Base-by-base conservation (phyloP, 192 early-diverging fungal genomes). In the Coemansia sp. region DNA sequence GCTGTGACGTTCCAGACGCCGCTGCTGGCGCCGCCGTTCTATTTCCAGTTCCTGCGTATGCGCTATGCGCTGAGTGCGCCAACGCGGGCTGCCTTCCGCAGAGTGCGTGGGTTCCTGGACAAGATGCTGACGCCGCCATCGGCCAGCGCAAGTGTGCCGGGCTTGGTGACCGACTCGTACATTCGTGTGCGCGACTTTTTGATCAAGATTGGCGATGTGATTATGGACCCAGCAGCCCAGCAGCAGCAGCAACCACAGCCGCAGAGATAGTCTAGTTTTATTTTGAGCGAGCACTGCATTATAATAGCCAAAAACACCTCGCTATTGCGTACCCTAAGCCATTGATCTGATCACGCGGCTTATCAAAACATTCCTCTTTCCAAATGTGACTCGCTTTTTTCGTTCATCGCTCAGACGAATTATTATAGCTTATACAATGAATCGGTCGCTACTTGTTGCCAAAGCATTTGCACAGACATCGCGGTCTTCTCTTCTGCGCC, bases 1-100 rank as follows among this genome's bases (percentile, higher is more conserved):
- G 77, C 72, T 1, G 56, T 74, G n/a, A 74, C 72, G 14, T 62
- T 80, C 65, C 77, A 80, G 62, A 68, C 69, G 8, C 68, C 72
- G 49, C 43, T 75, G 62, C 43, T 71, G 9, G 72, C 69, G 15
- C 77, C 72, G 35, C 25, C 73, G 17, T 38, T 65, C 9, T 80
- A 80, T 43, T 66, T 65, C 54, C 72, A 73, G 62, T 80, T 80
- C 48, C 35, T 80, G 60, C 65, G 77, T 4, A 51, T 80, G 61
- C 68, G 77, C 24, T 80, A 74, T 56, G 62, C 68, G 62, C 58
- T 74, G n/a, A 80, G 69, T n/a, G 65, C 77, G 22, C 65, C 77
- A 9, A 75, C 72, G n/a, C 52, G 77, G n/a, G 67, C 59, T 14
- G 77, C 77, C 2, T 80, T 80, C 63, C 54, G 69, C 9, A 32